These are phyloP conservation scores for Penicillium bovifimosum DNA, from an alignment of 495 filamentous ascomycete genomes.

Conservation along the genomic window DNA sequence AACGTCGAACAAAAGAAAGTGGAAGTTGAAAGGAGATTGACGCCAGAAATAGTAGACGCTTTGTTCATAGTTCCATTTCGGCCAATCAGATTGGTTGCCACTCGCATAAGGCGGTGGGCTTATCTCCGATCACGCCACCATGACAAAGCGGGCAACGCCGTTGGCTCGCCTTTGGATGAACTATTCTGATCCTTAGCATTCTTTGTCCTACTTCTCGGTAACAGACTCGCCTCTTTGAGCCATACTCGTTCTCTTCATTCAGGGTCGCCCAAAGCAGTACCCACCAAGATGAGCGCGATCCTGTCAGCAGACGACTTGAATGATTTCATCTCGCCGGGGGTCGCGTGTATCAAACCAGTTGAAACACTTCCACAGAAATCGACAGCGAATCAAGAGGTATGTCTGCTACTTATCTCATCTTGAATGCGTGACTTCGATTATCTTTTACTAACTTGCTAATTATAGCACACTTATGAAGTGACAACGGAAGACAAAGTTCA, in stretches of 20 bases:
- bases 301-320: slow-evolving; percentile 95
- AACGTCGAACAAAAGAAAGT: background rate
- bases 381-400: slow-evolving; percentile 29
- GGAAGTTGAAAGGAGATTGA: background rate
- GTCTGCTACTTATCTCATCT: slow-evolving; percentile 8
- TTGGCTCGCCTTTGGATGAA: slow-evolving; percentile 7
- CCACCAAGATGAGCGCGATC: slow-evolving; percentile 79
- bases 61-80: background rate
- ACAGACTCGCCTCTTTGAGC: background rate
- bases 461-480: slow-evolving; percentile 73
- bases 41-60: background rate
- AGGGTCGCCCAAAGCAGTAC: slow-evolving; percentile 12
- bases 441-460: slow-evolving; percentile 20
- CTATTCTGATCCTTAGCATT: background rate
- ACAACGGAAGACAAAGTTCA: slow-evolving; percentile 78
- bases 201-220: background rate
- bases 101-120: slow-evolving; percentile 27
- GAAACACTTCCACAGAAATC: slow-evolving; percentile 71
- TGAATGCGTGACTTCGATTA: background rate
- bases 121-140: slow-evolving; percentile 40
- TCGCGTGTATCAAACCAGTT: slow-evolving; percentile 96
- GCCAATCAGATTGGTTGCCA: slow-evolving; percentile 9
- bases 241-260: background rate
- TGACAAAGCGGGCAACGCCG: slow-evolving; percentile 32
- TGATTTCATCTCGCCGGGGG: slow-evolving; percentile 96